phyloP scores from a whole-genome alignment of 2,329 filamentous ascomycete genomes.

The Boeremia exigua region DNA sequence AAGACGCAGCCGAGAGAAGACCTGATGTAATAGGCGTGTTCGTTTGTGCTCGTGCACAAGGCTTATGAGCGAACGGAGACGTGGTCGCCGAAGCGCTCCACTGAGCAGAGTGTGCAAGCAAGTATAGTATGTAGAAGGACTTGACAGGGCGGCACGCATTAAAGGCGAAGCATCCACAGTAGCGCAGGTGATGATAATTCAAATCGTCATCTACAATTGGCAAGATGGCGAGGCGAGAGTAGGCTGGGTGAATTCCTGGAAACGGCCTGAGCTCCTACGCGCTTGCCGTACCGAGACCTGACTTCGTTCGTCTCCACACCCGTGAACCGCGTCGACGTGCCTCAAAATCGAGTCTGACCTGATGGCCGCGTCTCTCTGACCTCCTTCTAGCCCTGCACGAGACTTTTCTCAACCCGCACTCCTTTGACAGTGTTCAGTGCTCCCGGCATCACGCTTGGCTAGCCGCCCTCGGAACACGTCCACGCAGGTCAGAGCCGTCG shows the following conservation, averaged over 20 bases:
- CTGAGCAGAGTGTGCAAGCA: conserved; percentile 9
- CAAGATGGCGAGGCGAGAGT: conserved; percentile 18
- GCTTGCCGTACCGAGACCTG: conserved; percentile 21
- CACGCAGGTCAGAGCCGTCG: conserved; percentile 26
- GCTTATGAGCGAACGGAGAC: conserved; percentile 26
- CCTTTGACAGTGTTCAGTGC: conserved; percentile 23
- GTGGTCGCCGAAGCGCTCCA: conserved; percentile 19
- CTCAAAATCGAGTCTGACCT: conserved; percentile 41
- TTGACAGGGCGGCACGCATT: not conserved
- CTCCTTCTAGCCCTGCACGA: conserved; percentile 25
- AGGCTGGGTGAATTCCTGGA: conserved; percentile 26
- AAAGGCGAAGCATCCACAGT: not conserved
- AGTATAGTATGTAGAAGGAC: not conserved
- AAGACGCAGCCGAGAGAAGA: conserved; percentile 38
- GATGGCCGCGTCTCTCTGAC: conserved; percentile 45
- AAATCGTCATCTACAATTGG: conserved; percentile 2
- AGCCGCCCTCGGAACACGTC: conserved; percentile 33
- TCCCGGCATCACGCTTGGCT: conserved; percentile 31
- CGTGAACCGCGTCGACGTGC: conserved; percentile 38
- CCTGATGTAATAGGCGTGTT: conserved; percentile 33
- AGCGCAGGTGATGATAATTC: not conserved
- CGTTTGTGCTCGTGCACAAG: conserved; percentile 38
- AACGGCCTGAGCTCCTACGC: conserved; percentile 34
- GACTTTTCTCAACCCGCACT: conserved; percentile 20
- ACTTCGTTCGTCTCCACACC: conserved; percentile 31